phyloP scores from a whole-genome alignment of 1,284 basidiomycete genomes.

The Malassezia obtusa region DNA sequence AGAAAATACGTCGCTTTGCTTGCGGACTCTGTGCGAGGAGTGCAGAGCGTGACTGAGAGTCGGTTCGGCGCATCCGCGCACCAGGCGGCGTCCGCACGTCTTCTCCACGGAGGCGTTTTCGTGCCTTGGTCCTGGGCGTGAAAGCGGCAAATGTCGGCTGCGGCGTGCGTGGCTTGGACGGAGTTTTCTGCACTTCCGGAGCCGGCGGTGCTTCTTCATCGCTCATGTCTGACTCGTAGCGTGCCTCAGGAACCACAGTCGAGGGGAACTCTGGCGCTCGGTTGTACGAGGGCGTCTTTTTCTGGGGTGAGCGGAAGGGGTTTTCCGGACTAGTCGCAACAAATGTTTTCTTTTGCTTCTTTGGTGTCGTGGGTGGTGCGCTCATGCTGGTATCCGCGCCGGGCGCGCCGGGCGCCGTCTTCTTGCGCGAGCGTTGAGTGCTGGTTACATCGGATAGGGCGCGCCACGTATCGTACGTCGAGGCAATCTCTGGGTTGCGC shows the following conservation, averaged over 20 bases:
- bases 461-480: conserved; percentile 16
- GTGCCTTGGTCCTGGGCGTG: conserved; percentile 16
- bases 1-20: conserved; percentile 7
- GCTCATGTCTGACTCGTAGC: conserved; percentile 15
- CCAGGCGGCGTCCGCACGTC: conserved; percentile 10
- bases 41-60: neutral
- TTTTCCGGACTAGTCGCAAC: conserved; percentile 4
- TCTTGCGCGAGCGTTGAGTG: neutral
- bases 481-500: conserved; percentile 12
- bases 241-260: neutral
- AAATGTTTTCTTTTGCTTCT: neutral
- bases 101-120: conserved; percentile 15
- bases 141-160: neutral
- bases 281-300: neutral
- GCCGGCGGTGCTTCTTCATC: conserved; percentile 1
- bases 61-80: neutral
- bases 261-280: conserved; percentile 3
- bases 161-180: conserved; percentile 1
- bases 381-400: neutral
- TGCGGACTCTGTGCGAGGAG: conserved; percentile 11
- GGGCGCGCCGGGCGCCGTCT: neutral
- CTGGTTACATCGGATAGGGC: neutral
- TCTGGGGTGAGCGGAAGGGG: conserved; percentile 16
- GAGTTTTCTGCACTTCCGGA: no score
- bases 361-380: conserved; percentile 5